Evolutionary conservation across 2,329 filamentous ascomycete genomes (phyloP).

Genomic region (Pseudovirgaria hyperparasitica): DNA sequence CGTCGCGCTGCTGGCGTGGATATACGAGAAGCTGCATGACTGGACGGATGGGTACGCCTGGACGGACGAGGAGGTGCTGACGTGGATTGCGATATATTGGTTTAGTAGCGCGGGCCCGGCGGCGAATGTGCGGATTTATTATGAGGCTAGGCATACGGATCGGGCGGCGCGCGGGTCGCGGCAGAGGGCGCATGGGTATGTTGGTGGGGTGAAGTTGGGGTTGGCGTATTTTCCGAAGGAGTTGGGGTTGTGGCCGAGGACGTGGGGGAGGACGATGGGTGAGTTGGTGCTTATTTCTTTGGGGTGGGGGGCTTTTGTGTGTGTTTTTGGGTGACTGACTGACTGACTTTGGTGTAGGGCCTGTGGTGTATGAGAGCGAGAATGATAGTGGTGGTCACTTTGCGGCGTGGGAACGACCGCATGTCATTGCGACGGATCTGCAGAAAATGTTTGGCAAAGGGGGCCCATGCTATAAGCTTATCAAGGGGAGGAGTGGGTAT

Average conservation of each 20-base stretch:
- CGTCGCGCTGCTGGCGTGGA: slow-evolving; percentile 60
- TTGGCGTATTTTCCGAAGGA: slow-evolving; percentile 48
- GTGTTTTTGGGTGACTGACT: slow-evolving; percentile 1
- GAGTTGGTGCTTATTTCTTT: slow-evolving; percentile 4
- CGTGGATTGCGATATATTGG: slow-evolving; percentile 62
- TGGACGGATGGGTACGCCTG: slow-evolving; percentile 63
- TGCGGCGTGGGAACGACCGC: slow-evolving; percentile 45
- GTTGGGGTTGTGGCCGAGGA: slow-evolving; percentile 38
- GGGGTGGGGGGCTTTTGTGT: no score
- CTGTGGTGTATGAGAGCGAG: slow-evolving; percentile 43
- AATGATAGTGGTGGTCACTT: slow-evolving; percentile 47
- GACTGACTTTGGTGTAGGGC: slow-evolving; percentile 12
- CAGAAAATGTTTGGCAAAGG: slow-evolving; percentile 44
- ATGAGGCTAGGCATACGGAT: slow-evolving; percentile 43
- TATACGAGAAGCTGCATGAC: slow-evolving; percentile 67
- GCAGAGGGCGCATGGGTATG: slow-evolving; percentile 27
- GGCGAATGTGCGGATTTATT: slow-evolving; percentile 58
- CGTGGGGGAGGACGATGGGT: slow-evolving; percentile 47
- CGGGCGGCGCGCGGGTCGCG: slow-evolving; percentile 14
- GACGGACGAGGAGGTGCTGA: slow-evolving; percentile 64
- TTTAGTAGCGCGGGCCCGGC: slow-evolving; percentile 58
- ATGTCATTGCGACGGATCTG: slow-evolving; percentile 40
- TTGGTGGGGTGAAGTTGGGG: slow-evolving; percentile 37
- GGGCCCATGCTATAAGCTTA: slow-evolving; percentile 19
- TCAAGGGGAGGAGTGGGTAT: slow-evolving; percentile 19